These are phyloP conservation scores for Candida adriatica DNA, from an alignment of 805 yeast genomes.

Conservation along the genomic window DNA sequence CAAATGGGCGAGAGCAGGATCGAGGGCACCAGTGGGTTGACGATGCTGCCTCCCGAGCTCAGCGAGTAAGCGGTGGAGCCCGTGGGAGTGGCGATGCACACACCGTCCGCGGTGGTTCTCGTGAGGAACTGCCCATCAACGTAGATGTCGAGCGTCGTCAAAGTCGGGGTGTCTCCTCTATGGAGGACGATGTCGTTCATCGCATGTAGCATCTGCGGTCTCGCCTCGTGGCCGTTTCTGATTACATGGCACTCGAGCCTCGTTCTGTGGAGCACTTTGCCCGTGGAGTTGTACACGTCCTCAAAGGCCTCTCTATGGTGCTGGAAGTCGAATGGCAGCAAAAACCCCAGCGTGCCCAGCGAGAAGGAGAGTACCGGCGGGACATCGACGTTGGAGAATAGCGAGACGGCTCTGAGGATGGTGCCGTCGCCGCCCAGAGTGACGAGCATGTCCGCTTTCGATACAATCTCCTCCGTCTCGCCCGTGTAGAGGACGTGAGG, in stretches of 20 bases:
- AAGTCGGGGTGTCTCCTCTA: conserved; percentile 81
- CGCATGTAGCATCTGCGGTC: conserved; percentile 51
- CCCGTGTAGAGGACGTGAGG: conserved; percentile 53
- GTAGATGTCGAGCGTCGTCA: conserved; percentile 76
- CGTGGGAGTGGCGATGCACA: conserved; percentile 81
- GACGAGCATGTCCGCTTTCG: conserved; percentile 72
- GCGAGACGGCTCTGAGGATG: conserved; percentile 73
- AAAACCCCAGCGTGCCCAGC: conserved; percentile 84
- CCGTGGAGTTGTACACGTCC: conserved; percentile 58
- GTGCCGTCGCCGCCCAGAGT: conserved; percentile 98
- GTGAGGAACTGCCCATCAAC: conserved; percentile 83
- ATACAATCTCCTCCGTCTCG: conserved; percentile 43
- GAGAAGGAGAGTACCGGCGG: conserved; percentile 91
- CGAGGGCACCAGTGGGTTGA: conserved; percentile 82
- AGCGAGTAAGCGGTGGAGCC: conserved; percentile 93
- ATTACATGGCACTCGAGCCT: conserved; percentile 73
- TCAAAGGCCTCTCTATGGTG: conserved; percentile 55
- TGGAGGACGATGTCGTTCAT: conserved; percentile 90
- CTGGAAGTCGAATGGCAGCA: conserved; percentile 77
- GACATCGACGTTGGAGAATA: conserved; percentile 61
- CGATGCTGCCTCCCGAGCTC: conserved; percentile 87
- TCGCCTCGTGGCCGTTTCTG: conserved; percentile 7
- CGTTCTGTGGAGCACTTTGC: conserved; percentile 68
- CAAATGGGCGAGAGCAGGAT: conserved; percentile 84
- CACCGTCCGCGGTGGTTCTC: conserved; percentile 88